Conservation (phyloP, 1,284 basidiomycete genomes). For the Rhodofomes roseus region DNA sequence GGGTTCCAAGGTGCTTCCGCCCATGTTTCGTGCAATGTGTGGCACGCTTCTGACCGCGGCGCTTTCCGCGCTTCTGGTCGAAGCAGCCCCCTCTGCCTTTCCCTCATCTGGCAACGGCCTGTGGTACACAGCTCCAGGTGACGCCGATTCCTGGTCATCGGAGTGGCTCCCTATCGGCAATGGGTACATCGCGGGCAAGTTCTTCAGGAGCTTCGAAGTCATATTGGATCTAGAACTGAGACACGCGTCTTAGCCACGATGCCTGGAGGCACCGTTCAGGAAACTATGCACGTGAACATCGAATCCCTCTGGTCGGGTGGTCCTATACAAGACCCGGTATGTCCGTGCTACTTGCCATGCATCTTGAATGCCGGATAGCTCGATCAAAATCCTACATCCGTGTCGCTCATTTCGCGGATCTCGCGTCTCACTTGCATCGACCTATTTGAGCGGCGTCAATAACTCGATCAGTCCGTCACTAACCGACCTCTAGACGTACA, state of each 20-base stretch:
- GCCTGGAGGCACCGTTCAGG: constrained; percentile 55
- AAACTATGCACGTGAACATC: constrained; percentile 66
- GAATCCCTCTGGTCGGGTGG: constrained; percentile 77
- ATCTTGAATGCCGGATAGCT: not conserved
- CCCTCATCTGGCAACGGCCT: constrained; percentile 69
- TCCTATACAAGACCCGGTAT: constrained; percentile 58
- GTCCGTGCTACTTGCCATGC: constrained; percentile 22
- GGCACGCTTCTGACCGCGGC: constrained; percentile 8
- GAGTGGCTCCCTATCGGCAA: constrained; percentile 70
- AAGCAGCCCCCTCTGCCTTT: constrained; percentile 46
- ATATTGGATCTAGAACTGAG: not conserved
- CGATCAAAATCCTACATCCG: too few species aligned
- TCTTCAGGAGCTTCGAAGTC: not conserved
- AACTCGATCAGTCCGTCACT: not conserved
- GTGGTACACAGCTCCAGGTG: constrained; percentile 58
- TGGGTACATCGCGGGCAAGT: constrained; percentile 63
- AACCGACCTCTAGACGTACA: constrained; percentile 46
- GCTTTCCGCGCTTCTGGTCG: constrained; percentile 7
- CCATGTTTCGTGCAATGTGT: not conserved
- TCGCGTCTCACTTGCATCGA: not conserved
- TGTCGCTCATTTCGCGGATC: not conserved
- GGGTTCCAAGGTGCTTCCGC: constrained; percentile 6
- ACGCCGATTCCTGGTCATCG: constrained; percentile 43
- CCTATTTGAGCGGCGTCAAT: not conserved
- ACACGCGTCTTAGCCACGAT: constrained; percentile 47